These are phyloP conservation scores for Gossypium rotundifolium DNA, from an alignment of 345 rosid genomes.

Conservation along the genomic window DNA sequence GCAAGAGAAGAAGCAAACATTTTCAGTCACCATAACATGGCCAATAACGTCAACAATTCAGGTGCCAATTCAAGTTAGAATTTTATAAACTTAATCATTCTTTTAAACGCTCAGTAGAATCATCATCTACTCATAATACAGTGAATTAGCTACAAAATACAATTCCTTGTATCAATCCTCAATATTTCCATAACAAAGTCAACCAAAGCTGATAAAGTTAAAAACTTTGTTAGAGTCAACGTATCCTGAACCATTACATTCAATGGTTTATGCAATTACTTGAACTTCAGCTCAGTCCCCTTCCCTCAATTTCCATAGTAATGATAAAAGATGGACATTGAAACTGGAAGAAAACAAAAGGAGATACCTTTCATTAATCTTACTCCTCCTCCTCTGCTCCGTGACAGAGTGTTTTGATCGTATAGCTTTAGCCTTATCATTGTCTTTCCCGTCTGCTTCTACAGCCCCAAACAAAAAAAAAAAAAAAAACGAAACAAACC, in stretches of 20 bases:
- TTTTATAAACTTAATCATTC: neutral
- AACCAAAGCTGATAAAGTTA: neutral
- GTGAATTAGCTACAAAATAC: neutral
- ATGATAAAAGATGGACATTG: neutral
- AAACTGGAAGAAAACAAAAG: neutral
- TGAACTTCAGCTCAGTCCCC: neutral
- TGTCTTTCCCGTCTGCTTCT: constrained; percentile 59
- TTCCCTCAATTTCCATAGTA: neutral
- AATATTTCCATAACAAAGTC: neutral
- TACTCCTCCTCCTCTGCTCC: constrained; percentile 94
- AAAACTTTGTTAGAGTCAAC: neutral
- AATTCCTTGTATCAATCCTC: neutral
- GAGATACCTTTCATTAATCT: constrained; percentile 84
- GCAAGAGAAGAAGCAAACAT: neutral
- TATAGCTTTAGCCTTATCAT: constrained; percentile 63
- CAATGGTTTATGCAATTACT: neutral
- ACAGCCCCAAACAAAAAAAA: constrained; percentile 14
- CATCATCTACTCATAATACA: neutral
- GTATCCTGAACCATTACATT: neutral
- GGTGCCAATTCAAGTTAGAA: neutral
- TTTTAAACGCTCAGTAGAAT: neutral
- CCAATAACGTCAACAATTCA: neutral
- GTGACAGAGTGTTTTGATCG: constrained; percentile 96
- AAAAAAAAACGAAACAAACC: neutral
- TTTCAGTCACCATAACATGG: neutral